phyloP scores from a whole-genome alignment of 1,139 yeast species.

The Dujonia santamariae region DNA sequence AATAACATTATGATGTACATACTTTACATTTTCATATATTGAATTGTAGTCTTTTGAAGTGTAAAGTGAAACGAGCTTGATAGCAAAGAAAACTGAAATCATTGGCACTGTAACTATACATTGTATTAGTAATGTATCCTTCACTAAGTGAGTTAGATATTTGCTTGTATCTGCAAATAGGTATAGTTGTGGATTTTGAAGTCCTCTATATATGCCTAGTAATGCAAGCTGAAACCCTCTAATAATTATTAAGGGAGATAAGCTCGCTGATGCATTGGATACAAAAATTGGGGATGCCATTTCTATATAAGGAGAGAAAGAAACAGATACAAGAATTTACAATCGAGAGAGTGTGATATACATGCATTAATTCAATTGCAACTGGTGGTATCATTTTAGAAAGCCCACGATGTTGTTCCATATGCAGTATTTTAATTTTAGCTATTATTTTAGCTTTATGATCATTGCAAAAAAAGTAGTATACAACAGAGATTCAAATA shows the following conservation, averaged over 20 bases:
- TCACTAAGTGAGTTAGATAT: slow-evolving; percentile 22
- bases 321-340: too few species aligned
- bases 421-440: not conserved
- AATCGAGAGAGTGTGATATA: too few species aligned
- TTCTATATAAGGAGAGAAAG: too few species aligned
- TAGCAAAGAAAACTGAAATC: slow-evolving; percentile 11
- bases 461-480: too few species aligned
- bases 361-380: too few species aligned
- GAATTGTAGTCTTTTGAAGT: slow-evolving; percentile 3
- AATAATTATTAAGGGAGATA: slow-evolving; percentile 43
- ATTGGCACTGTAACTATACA: slow-evolving; percentile 33
- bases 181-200: slow-evolving; percentile 35
- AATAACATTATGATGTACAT: slow-evolving; percentile 4
- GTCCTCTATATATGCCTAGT: slow-evolving; percentile 46
- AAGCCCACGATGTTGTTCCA: not conserved
- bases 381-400: too few species aligned
- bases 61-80: not conserved
- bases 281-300: slow-evolving; percentile 26
- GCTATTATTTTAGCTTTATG: not conserved
- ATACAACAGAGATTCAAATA: too few species aligned
- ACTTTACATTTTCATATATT: not conserved
- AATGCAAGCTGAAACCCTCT: slow-evolving; percentile 55
- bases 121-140: slow-evolving; percentile 35
- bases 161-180: not conserved
- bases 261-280: slow-evolving; percentile 22